Conservation (phyloP, 2,329 filamentous ascomycete species). For the Alternaria burnsii region DNA sequence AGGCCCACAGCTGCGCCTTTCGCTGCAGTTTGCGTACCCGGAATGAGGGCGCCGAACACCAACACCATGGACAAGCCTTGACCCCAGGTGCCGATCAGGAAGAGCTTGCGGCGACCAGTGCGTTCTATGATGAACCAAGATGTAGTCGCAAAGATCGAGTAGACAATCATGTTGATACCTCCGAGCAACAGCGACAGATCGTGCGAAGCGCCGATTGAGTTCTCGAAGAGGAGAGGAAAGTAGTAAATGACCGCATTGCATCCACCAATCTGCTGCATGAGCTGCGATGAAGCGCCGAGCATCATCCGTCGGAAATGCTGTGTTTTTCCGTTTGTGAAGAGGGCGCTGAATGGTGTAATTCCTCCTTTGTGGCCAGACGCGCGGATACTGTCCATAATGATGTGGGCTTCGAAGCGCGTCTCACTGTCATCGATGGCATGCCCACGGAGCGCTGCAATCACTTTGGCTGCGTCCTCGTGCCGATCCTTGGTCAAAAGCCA, state of each 20-base stretch:
- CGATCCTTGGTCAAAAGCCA: neutral
- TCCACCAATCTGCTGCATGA: neutral
- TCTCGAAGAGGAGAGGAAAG: neutral
- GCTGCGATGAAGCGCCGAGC: neutral
- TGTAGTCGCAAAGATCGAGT: neutral
- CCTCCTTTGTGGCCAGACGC: neutral
- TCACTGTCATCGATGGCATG: neutral
- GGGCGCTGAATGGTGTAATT: neutral
- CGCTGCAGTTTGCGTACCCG: neutral
- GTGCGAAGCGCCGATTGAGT: neutral
- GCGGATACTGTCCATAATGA: neutral
- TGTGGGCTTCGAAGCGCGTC: neutral
- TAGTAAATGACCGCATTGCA: neutral
- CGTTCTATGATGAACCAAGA: neutral
- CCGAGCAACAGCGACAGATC: neutral
- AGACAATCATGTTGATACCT: neutral
- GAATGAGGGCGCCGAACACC: neutral
- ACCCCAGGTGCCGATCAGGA: neutral
- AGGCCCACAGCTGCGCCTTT: neutral
- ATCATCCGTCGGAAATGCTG: neutral
- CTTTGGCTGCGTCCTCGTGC: neutral
- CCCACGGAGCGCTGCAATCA: neutral
- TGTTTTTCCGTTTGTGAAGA: neutral
- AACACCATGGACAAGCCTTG: neutral
- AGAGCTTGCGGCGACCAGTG: neutral